Conservation (phyloP, 2,329 filamentous ascomycete species). For the Talaromyces rugulosus region DNA sequence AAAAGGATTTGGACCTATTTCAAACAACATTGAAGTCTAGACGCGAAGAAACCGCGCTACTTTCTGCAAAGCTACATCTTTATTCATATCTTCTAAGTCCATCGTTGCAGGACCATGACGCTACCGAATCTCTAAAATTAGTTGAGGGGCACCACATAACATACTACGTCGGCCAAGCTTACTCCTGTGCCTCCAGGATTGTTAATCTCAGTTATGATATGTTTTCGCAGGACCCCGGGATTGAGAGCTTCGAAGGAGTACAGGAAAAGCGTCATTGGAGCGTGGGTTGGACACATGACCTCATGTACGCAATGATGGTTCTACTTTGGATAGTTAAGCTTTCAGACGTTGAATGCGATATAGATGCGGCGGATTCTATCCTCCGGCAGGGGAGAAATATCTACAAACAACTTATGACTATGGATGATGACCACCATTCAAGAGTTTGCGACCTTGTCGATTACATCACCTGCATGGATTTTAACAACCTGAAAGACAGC, state of each 20-base stretch:
- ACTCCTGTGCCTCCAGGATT: not conserved
- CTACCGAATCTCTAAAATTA: not conserved
- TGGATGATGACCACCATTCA: not conserved
- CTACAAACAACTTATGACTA: not conserved
- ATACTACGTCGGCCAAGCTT: not conserved
- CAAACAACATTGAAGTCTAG: not conserved
- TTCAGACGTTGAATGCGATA: not conserved
- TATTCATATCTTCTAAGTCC: not conserved
- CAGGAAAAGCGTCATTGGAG: not conserved
- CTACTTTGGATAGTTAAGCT: not conserved
- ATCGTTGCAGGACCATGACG: not conserved
- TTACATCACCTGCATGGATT: not conserved
- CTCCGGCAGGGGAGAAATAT: not conserved
- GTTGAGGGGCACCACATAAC: not conserved
- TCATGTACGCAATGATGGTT: slow-evolving; percentile 1
- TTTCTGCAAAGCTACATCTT: not conserved
- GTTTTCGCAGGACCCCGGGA: not conserved
- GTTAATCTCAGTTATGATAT: not conserved
- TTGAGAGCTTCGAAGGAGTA: not conserved
- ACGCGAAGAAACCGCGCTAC: not conserved
- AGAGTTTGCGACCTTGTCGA: not conserved
- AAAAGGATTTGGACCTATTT: not conserved
- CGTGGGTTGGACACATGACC: not conserved
- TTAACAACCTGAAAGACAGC: not conserved
- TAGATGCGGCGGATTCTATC: not conserved